These are phyloP conservation scores for Mucor indicus DNA, from an alignment of 371 early-diverging fungal species.

Conservation along the genomic window DNA sequence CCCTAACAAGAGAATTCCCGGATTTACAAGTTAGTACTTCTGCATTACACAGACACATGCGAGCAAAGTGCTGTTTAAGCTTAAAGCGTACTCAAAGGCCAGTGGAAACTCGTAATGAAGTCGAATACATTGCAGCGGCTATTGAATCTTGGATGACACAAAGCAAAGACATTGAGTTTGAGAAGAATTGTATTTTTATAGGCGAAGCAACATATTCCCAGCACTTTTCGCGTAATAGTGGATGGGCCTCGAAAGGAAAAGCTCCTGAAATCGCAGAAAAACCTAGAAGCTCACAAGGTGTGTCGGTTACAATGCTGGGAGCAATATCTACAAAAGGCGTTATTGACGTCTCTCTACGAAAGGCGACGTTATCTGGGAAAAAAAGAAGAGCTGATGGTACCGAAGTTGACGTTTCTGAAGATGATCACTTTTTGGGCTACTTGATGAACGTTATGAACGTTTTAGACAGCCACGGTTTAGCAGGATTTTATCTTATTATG, in stretches of 20 bases:
- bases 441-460: background rate
- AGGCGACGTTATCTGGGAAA: background rate
- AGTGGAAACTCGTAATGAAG: background rate
- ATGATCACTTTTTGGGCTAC: background rate
- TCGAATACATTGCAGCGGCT: background rate
- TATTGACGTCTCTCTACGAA: background rate
- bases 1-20: background rate
- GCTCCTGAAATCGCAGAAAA: background rate
- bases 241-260: background rate
- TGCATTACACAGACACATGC: conserved; percentile 1
- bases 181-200: background rate
- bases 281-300: background rate
- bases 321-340: conserved; percentile 1
- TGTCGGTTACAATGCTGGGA: background rate
- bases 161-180: background rate
- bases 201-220: background rate
- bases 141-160: background rate
- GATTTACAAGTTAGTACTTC: background rate
- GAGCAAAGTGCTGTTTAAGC: background rate
- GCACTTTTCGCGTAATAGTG: background rate
- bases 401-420: too few relatives aligned
- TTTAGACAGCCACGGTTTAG: background rate
- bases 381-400: too few relatives aligned
- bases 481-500: background rate
- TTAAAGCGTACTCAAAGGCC: background rate